These are phyloP conservation scores for Yamadazyma endophytica DNA, from an alignment of 805 yeast genomes.

Conservation along the genomic window DNA sequence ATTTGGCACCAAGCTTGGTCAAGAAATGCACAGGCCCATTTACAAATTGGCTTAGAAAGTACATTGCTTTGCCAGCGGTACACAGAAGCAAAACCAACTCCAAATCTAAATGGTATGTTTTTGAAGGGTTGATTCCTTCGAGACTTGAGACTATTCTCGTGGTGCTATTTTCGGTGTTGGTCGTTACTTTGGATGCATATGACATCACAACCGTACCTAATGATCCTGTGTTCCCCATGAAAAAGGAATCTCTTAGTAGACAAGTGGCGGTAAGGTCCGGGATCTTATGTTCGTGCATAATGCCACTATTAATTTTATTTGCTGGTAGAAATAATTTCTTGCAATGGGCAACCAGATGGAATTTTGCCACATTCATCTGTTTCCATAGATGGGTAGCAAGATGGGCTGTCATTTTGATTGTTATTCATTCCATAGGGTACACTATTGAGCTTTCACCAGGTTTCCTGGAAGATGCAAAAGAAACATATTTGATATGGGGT, in stretches of 20 bases:
- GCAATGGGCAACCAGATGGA: slow-evolving; percentile 59
- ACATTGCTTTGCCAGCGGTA: slow-evolving; percentile 26
- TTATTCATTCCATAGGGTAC: slow-evolving; percentile 29
- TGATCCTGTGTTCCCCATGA: slow-evolving; percentile 24
- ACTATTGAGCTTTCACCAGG: slow-evolving; percentile 12
- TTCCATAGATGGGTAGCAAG: slow-evolving; percentile 46
- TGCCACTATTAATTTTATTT: slow-evolving; percentile 52
- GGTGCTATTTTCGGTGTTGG: slow-evolving; percentile 15
- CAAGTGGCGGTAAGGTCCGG: slow-evolving; percentile 52
- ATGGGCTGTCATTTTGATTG: slow-evolving; percentile 20
- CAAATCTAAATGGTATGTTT: slow-evolving; percentile 13
- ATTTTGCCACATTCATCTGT: slow-evolving; percentile 35
- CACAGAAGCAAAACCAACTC: slow-evolving; percentile 17
- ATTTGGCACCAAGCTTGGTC: slow-evolving; percentile 34
- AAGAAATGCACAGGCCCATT: slow-evolving; percentile 24
- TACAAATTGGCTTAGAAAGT: slow-evolving; percentile 18
- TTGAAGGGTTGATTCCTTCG: slow-evolving; percentile 29
- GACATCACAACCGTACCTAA: slow-evolving; percentile 13
- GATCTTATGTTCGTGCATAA: slow-evolving; percentile 39
- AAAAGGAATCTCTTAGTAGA: slow-evolving; percentile 17
- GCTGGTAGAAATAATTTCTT: slow-evolving; percentile 63
- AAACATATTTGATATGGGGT: slow-evolving; percentile 29
- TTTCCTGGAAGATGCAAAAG: slow-evolving; percentile 13
- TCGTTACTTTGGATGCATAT: slow-evolving; percentile 13
- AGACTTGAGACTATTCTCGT: slow-evolving; percentile 31